Base-by-base conservation (phyloP, 2,329 filamentous ascomycete genomes). In the Penicillium sp. region DNA sequence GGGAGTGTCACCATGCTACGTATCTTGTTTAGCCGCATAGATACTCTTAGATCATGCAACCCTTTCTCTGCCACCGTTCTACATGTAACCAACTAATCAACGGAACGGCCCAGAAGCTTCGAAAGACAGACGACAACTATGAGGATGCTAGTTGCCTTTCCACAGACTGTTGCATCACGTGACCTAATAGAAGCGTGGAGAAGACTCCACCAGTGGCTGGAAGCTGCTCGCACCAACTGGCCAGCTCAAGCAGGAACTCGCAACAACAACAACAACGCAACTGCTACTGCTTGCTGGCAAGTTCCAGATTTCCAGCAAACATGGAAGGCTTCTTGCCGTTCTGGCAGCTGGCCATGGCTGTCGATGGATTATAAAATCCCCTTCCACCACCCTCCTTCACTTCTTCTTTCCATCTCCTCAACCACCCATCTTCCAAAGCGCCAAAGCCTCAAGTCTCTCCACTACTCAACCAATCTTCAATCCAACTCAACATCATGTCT, bases 401-500 rank as follows among this genome's bases (percentile, higher is more conserved):
- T 28, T 35, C 26, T 17, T 30, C 15, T 38, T 56, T 35, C 50
- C 53, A 49, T 44, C 51, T 19, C 33, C 53, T 33, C 26, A 40
- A 55, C 17, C 51, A 40, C 19, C 9, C 47, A 28, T 28, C n/a
- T 35, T 37, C 33, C 28, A 58, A 55, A 63, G 19, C 45, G 38
- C 37, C 33, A 59, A 45, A 54, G 35, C 30, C 28, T 30, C 15
- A 42, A n/a, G 44, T 47, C 35, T 37, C 35, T 37, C 17, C 35
- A 37, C 12, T 2, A 15, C 13, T 45, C 17, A 24, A 54, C 59
- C 24, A 42, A 28, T 4, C 24, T 19, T 49, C 61, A 55, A 38
- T 59, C 24, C 62, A 75, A 49, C 56, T 28, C 13, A 5, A n/a
- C 45, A 49, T 26, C 53, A 78, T 78, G 75, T 76, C 75, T 73